phyloP scores from a whole-genome alignment of 768 basidiomycete genomes.

The Sarcodon sp. region DNA sequence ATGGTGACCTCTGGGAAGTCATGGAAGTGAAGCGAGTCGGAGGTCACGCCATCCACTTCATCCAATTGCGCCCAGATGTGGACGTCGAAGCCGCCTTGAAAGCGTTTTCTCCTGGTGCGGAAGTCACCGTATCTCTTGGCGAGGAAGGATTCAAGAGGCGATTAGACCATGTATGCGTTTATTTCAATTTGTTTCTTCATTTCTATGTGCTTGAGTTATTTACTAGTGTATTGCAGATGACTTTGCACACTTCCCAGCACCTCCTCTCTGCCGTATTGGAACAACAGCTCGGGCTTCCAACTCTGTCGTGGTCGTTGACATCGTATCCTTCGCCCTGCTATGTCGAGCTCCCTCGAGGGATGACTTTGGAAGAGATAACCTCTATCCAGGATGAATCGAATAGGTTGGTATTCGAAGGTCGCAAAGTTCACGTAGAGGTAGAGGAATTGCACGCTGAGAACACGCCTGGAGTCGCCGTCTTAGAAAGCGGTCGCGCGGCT shows the following conservation, averaged over 20 bases:
- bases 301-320: constrained; percentile 75
- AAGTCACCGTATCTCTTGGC: constrained; percentile 41
- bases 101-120: constrained; percentile 36
- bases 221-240: constrained; percentile 35
- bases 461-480: constrained; percentile 16
- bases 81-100: constrained; percentile 27
- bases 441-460: constrained; percentile 39
- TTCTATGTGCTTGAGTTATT: neutral
- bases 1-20: constrained; percentile 43
- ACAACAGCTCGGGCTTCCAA: constrained; percentile 44
- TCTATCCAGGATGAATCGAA: constrained; percentile 55
- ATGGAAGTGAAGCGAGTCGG: constrained; percentile 57
- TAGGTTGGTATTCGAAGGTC: constrained; percentile 54
- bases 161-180: constrained; percentile 52
- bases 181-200: neutral
- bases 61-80: constrained; percentile 26
- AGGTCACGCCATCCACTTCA: constrained; percentile 65
- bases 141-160: constrained; percentile 50
- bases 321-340: constrained; percentile 58
- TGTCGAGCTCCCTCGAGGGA: constrained; percentile 60
- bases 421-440: constrained; percentile 61
- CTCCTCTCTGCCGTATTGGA: constrained; percentile 75
- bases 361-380: constrained; percentile 49
- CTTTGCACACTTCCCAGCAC: constrained; percentile 79
- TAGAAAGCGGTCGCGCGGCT: constrained; percentile 35